Evolutionary conservation across 306 rosid genomes (phyloP), one percentile per base, ranked within the genome.

Genomic region (Senna siamea): DNA sequence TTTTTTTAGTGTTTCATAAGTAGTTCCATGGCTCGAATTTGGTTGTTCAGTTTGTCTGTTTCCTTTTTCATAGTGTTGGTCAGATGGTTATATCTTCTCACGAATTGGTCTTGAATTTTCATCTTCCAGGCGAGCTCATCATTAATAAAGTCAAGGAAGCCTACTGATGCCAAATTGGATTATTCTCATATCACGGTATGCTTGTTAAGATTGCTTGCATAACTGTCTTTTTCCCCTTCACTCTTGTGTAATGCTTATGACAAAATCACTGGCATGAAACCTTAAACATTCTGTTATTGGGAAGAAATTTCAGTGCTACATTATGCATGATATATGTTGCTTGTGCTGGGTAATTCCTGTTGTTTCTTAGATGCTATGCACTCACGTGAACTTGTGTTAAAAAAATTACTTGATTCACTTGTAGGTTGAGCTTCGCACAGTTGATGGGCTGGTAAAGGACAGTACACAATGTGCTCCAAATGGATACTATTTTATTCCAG

Each of bases 401-500:
- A 57, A 17, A 32, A 19, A 19, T 69, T 47, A 30, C 20, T 70
- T 75, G 72, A 52, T 52, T 22, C 41, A 60, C 70, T 75, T 81
- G 74, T 75, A 95, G 99, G 92, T 95, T 78, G 99, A 95, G 89
- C 98, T 95, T 78, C 93, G 86, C 55, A 95, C 97, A 0, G 84
- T 88, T 74, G 99, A 95, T 85, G 99, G 97, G 22, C 76, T 95
- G 20, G 92, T 95, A 38, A 95, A 92, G 85, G 99, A 95, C 77
- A 88, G 92, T 20, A 88, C 99, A 59, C 99, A 95, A 47, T 95
- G 99, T 81, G 96, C 98, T 77, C 99, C 99, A 14, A 95, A 92
- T 80, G 99, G 99, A 74, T 92, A 95, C 80, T 95, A 95, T 87
- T 95, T 95, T 84, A 92, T 95, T 86, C 99, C 99, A 7, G 99